Conservation (phyloP, 2,329 filamentous ascomycete genomes). For the Alternaria brassicae region DNA sequence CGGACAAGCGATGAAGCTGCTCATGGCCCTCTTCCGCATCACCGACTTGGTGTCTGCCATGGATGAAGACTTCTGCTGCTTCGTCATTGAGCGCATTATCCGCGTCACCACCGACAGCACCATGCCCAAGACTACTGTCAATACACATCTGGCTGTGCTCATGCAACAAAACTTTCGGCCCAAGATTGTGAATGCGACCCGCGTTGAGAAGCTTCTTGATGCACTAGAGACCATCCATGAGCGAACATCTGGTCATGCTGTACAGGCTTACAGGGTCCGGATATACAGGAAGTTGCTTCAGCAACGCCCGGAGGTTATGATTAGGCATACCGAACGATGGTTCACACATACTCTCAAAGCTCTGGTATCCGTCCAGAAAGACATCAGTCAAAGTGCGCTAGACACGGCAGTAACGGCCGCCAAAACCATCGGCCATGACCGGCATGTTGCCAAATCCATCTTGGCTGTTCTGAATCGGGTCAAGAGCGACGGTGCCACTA, state of each 20-base stretch:
- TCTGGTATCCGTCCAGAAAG: slow-evolving; percentile 78
- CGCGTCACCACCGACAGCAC: slow-evolving; percentile 71
- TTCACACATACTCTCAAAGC: slow-evolving; percentile 81
- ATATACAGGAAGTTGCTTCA: slow-evolving; percentile 80
- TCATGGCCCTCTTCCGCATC: slow-evolving; percentile 78
- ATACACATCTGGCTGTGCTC: slow-evolving; percentile 80
- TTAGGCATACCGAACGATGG: slow-evolving; percentile 75
- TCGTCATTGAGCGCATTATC: slow-evolving; percentile 82
- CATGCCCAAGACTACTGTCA: slow-evolving; percentile 77
- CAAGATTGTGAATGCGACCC: slow-evolving; percentile 75
- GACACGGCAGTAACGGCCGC: slow-evolving; percentile 75
- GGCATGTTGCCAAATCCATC: slow-evolving; percentile 70
- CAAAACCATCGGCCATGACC: slow-evolving; percentile 72
- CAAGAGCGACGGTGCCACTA: slow-evolving; percentile 64
- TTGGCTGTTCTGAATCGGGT: slow-evolving; percentile 66
- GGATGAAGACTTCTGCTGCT: slow-evolving; percentile 78
- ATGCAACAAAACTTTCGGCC: slow-evolving; percentile 79
- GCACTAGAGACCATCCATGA: slow-evolving; percentile 76
- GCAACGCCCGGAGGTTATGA: slow-evolving; percentile 75
- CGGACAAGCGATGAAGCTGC: slow-evolving; percentile 78
- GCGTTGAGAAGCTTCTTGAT: slow-evolving; percentile 73
- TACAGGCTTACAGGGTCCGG: slow-evolving; percentile 75
- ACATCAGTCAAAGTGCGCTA: slow-evolving; percentile 78
- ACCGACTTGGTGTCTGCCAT: slow-evolving; percentile 73
- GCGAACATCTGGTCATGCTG: slow-evolving; percentile 78